Percentiles rank a stretch among this genome's conserved stretches.
Conservation (phyloP, 306 rosid species). For the Medicago arabica region DNA sequence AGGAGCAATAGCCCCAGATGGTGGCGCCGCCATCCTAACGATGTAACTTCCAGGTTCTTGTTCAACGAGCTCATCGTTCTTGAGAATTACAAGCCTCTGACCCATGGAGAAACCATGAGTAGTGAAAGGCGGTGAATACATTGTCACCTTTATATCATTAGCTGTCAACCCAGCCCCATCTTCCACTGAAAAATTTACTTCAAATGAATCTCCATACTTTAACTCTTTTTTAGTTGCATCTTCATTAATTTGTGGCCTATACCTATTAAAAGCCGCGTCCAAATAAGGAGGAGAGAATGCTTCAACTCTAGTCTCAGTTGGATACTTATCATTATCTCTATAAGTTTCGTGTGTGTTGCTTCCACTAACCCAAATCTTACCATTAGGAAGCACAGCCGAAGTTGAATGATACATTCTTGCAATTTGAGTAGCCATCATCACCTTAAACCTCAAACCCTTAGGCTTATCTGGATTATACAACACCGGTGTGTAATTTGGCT, state of each 20-base stretch:
- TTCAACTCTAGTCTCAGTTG: constrained; percentile 81
- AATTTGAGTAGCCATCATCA: constrained; percentile 41
- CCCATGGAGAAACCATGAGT: constrained; percentile 90
- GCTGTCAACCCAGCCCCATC: neutral
- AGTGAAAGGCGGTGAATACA: constrained; percentile 81
- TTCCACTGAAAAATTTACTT: constrained; percentile 37
- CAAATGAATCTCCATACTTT: constrained; percentile 40
- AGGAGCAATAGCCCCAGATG: constrained; percentile 64
- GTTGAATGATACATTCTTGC: constrained; percentile 90
- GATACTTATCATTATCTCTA: constrained; percentile 46
- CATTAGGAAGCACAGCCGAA: constrained; percentile 64
- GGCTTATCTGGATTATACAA: constrained; percentile 56
- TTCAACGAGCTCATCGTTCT: neutral
- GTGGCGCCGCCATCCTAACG: constrained; percentile 55
- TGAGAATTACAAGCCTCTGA: constrained; percentile 68
- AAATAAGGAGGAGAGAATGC: constrained; percentile 81
- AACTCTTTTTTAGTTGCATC: neutral
- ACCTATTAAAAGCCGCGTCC: constrained; percentile 11
- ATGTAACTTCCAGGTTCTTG: constrained; percentile 16
- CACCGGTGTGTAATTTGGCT: constrained; percentile 62
- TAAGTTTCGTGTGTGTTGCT: constrained; percentile 73
- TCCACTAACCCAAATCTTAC: constrained; percentile 68
- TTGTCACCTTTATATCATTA: constrained; percentile 58
- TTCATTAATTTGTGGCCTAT: constrained; percentile 49
- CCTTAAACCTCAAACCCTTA: constrained; percentile 47